Evolutionary conservation across 225 moss, liverwort and hornwort species (phyloP).

Genomic region (Pseudisothecium myosuroides): DNA sequence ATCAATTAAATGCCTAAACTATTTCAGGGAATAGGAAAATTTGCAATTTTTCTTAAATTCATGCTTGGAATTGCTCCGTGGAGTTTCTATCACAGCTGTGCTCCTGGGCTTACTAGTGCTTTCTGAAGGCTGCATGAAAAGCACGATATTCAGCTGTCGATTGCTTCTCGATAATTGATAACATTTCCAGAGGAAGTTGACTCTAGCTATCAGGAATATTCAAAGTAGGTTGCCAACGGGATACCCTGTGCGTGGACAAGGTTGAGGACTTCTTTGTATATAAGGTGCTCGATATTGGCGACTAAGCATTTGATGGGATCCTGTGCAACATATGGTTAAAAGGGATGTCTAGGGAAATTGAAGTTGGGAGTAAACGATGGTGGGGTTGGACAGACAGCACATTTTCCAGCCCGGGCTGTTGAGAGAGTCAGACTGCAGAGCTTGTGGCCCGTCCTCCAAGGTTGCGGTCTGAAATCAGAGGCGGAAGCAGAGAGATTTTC

Average conservation of each 20-base stretch:
- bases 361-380: constrained; percentile 18
- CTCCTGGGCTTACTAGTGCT: background rate
- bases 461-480: constrained; percentile 10
- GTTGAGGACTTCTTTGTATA: background rate
- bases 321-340: constrained; percentile 7
- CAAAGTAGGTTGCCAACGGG: background rate
- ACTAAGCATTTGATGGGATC: constrained; percentile 2
- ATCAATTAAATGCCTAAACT: background rate
- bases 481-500: background rate
- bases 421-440: constrained; percentile 16
- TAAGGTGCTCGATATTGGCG: background rate
- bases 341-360: background rate
- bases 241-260: background rate
- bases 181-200: background rate
- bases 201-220: background rate
- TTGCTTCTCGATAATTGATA: background rate
- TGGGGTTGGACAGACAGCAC: constrained; percentile 17
- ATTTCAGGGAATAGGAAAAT: background rate
- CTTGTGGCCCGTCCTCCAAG: constrained; percentile 1
- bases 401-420: constrained; percentile 33
- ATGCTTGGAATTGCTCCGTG: background rate
- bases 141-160: background rate
- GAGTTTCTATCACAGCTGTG: background rate
- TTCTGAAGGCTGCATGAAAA: background rate
- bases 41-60: background rate